These are phyloP conservation scores for Neurospora hispaniola DNA, from an alignment of 495 filamentous ascomycete species.

Conservation along the genomic window DNA sequence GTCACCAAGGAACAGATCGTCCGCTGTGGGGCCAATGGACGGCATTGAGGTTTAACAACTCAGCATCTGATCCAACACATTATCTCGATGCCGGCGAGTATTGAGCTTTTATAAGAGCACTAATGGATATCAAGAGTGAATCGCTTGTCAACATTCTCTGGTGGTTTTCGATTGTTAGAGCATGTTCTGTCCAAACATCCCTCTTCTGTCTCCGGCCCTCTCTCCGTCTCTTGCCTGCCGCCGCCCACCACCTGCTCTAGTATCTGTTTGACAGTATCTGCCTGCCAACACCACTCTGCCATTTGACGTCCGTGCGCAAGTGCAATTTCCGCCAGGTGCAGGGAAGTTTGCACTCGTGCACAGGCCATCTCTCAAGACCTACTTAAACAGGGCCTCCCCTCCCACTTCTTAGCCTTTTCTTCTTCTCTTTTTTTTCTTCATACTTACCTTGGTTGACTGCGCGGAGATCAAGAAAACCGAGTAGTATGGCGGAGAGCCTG, in stretches of 20 bases:
- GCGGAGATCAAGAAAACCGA: slow-evolving; percentile 9
- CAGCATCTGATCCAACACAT: background rate
- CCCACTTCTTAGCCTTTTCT: slow-evolving; percentile 4
- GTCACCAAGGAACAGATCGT: background rate
- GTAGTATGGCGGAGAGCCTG: slow-evolving; percentile 14
- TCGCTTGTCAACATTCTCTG: background rate
- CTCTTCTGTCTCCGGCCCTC: no score
- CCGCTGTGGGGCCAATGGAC: background rate
- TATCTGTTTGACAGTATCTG: background rate
- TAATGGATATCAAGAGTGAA: background rate
- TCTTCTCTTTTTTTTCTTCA: slow-evolving; percentile 16
- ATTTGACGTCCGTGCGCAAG: background rate
- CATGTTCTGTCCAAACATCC: no score
- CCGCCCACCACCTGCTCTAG: background rate
- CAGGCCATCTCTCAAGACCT: background rate
- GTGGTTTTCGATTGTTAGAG: background rate
- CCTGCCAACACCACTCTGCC: background rate
- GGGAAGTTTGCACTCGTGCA: slow-evolving; percentile 8
- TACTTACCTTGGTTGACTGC: slow-evolving; percentile 19
- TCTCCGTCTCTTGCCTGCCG: background rate
- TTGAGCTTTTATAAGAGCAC: background rate
- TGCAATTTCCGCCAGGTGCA: background rate
- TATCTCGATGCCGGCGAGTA: background rate
- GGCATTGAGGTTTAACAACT: background rate
- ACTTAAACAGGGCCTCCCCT: background rate